A percentile compares a stretch with the other conserved stretches of the same genome.
These are phyloP conservation scores for Phytophthora syringae DNA, from an alignment of 352 stramenopile genomes.

Conservation along the genomic window DNA sequence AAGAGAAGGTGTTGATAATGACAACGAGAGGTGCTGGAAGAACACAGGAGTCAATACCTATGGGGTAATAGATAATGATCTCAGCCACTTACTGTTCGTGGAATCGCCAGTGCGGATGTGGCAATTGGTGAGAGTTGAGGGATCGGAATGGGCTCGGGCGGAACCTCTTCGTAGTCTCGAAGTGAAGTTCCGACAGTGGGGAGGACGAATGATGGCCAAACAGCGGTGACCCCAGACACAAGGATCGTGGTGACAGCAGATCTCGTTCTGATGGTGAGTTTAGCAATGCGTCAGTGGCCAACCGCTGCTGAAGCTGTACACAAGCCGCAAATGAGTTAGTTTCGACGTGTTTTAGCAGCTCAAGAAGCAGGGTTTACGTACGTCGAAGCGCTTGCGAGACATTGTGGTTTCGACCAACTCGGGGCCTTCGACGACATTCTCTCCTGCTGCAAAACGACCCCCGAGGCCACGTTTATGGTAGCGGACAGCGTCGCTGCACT, in stretches of 20 bases:
- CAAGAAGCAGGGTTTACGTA: constrained; percentile 24
- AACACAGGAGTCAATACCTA: background rate
- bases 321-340: background rate
- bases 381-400: constrained; percentile 76
- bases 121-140: constrained; percentile 47
- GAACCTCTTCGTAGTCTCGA: constrained; percentile 48
- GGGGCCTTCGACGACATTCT: constrained; percentile 47
- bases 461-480: constrained; percentile 44
- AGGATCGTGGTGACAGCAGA: constrained; percentile 12
- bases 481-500: constrained; percentile 22
- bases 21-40: constrained; percentile 42
- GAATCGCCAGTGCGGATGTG: constrained; percentile 40
- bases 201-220: constrained; percentile 17
- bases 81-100: constrained; percentile 39
- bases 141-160: constrained; percentile 41
- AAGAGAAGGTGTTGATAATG: constrained; percentile 48
- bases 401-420: constrained; percentile 57
- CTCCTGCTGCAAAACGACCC: constrained; percentile 54
- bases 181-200: constrained; percentile 23
- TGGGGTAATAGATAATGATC: background rate
- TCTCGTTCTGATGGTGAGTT: constrained; percentile 37
- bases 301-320: constrained; percentile 60
- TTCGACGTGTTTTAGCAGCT: background rate
- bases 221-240: constrained; percentile 21
- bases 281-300: constrained; percentile 54